Conservation (phyloP, 495 filamentous ascomycete genomes). For the Massariosphaeria phaeospora region DNA sequence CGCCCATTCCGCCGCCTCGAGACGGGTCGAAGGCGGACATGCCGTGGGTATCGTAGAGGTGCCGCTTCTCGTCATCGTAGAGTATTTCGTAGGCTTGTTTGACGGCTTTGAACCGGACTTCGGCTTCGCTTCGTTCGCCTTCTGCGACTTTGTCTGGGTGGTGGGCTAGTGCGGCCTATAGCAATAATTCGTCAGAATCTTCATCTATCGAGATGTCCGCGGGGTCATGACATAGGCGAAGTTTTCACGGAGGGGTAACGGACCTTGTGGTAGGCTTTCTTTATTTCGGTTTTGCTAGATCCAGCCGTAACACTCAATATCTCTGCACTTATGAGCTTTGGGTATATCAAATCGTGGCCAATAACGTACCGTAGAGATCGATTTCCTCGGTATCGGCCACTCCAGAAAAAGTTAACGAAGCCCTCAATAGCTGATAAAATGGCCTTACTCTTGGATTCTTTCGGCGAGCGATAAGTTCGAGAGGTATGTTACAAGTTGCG, state of each 20-base stretch:
- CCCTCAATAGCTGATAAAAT: too few species aligned
- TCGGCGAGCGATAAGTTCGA: too few species aligned
- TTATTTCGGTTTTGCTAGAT: constrained; percentile 79
- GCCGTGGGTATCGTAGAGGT: constrained; percentile 86
- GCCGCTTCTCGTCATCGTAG: constrained; percentile 87
- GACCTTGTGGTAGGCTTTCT: constrained; percentile 97
- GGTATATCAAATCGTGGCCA: constrained; percentile 4
- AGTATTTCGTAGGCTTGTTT: constrained; percentile 97
- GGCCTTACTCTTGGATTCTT: too few species aligned
- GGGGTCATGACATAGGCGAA: too few species aligned
- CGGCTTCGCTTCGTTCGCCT: constrained; percentile 73
- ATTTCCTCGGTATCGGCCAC: constrained; percentile 46
- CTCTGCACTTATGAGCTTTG: constrained; percentile 47
- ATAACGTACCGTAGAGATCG: constrained; percentile 64
- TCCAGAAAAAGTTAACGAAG: not conserved
- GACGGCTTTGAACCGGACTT: constrained; percentile 83
- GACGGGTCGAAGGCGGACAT: constrained; percentile 83
- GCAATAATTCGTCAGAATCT: too few species aligned
- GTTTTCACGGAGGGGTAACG: constrained; percentile 24
- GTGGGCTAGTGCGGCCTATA: constrained; percentile 74
- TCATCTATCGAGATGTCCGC: too few species aligned
- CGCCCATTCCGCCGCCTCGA: constrained; percentile 57
- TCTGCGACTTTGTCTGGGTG: constrained; percentile 97
- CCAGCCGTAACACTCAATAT: constrained; percentile 66
- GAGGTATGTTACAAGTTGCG: too few species aligned